Percentiles rank a stretch among this genome's conserved stretches.
Evolutionary conservation across 139 green algal genomes (phyloP).

Genomic region (Chlamydomonas sp.): DNA sequence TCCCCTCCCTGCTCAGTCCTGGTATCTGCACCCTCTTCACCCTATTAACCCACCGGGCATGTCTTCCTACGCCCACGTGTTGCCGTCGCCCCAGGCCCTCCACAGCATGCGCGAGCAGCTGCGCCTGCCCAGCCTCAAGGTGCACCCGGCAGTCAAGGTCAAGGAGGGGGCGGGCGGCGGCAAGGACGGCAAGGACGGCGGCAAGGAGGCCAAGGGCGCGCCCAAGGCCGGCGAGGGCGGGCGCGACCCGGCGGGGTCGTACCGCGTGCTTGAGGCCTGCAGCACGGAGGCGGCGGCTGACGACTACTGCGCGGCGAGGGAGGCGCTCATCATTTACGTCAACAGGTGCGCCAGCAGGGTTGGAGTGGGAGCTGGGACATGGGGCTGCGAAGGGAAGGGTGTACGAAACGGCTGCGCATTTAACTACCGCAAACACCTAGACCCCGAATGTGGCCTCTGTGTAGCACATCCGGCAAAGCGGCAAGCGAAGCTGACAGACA

Average conservation of each 20-base stretch:
- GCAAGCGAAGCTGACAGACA: no score
- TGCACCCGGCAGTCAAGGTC: slow-evolving; percentile 22
- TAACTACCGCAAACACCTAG: no score
- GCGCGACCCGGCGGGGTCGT: not conserved
- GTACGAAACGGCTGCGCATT: not conserved
- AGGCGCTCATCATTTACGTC: slow-evolving; percentile 24
- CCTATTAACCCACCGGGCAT: no score
- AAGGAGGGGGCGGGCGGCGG: not conserved
- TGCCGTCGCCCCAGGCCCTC: not conserved
- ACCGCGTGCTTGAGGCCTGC: slow-evolving; percentile 21
- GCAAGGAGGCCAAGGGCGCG: no score
- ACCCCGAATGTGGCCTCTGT: no score
- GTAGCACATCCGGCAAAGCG: no score
- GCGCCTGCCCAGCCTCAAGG: not conserved
- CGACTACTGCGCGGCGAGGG: not conserved
- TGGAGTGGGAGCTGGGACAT: not conserved
- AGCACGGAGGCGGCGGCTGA: slow-evolving; percentile 1
- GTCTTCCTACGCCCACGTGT: no score
- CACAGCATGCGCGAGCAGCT: not conserved
- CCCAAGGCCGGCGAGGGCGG: no score
- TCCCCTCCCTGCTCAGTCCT: no score
- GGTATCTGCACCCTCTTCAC: no score
- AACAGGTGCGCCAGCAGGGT: not conserved
- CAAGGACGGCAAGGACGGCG: no score
- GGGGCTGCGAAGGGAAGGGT: not conserved